phyloP scores from a whole-genome alignment of 805 yeast species.

The Millerago galiae region DNA sequence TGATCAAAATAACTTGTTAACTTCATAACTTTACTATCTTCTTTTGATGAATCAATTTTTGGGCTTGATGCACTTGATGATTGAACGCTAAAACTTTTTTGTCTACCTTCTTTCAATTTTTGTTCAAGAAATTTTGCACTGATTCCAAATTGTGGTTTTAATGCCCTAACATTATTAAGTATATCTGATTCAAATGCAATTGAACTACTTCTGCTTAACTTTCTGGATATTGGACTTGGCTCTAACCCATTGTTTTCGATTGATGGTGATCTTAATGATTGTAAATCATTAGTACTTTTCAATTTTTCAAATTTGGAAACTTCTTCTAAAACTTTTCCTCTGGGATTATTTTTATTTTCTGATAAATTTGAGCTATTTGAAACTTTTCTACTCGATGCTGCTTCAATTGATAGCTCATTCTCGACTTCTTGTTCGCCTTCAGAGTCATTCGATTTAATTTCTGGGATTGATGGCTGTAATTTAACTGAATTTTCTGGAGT shows the following conservation, averaged over 20 bases:
- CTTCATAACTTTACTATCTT: conserved; percentile 48
- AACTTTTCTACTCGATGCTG: conserved; percentile 1
- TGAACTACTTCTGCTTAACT: neutral
- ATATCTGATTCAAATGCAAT: neutral
- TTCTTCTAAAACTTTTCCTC: conserved; percentile 24
- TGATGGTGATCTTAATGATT: neutral
- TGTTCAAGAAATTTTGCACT: conserved; percentile 22
- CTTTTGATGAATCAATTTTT: conserved; percentile 13
- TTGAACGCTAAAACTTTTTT: conserved; percentile 11
- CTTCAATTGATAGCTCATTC: neutral
- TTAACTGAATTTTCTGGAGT: too few species aligned
- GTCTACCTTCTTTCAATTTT: conserved; percentile 24
- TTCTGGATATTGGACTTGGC: conserved; percentile 4
- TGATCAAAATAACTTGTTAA: conserved; percentile 64
- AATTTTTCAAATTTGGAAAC: conserved; percentile 27
- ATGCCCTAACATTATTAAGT: neutral
- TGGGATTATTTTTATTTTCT: conserved; percentile 14
- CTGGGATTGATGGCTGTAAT: too few species aligned
- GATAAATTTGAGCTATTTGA: conserved; percentile 5
- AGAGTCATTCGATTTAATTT: neutral
- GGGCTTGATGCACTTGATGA: conserved; percentile 3
- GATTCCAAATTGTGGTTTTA: conserved; percentile 16
- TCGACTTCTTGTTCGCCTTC: conserved; percentile 7
- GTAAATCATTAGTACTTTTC: conserved; percentile 14
- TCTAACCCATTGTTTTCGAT: neutral